A percentile compares a stretch with the other conserved stretches of the same genome.
These are phyloP conservation scores for Rubia occidens DNA, from an alignment of 305 asterid genomes.

Conservation along the genomic window DNA sequence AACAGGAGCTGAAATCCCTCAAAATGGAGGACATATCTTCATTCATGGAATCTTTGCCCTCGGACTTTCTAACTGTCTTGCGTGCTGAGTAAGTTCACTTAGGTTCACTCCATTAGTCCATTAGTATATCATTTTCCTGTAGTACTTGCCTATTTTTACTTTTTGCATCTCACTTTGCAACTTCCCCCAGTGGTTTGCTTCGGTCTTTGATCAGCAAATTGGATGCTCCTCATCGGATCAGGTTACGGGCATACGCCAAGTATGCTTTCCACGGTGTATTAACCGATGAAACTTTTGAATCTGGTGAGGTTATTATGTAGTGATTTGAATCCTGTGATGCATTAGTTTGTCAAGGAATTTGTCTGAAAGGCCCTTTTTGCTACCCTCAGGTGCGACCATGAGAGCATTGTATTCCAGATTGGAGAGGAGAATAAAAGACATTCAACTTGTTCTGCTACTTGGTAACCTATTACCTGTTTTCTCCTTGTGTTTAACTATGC, in stretches of 20 bases:
- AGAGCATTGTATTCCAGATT: conserved; percentile 26
- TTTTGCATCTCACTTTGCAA: background rate
- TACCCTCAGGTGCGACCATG: conserved; percentile 32
- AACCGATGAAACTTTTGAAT: conserved; percentile 27
- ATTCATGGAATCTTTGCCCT: conserved; percentile 83
- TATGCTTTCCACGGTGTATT: conserved; percentile 59
- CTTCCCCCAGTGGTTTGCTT: conserved; percentile 54
- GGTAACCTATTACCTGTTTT: conserved; percentile 38
- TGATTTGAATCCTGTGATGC: background rate
- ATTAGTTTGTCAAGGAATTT: background rate
- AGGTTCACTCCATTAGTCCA: background rate
- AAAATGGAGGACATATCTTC: conserved; percentile 81
- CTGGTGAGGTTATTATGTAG: conserved; percentile 34
- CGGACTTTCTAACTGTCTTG: conserved; percentile 64
- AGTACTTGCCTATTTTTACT: no score
- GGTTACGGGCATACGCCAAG: conserved; percentile 67
- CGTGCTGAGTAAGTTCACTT: conserved; percentile 59
- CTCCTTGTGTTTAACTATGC: background rate
- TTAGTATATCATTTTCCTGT: background rate
- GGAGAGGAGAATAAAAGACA: conserved; percentile 39
- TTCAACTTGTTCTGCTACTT: conserved; percentile 43
- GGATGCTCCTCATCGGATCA: conserved; percentile 64
- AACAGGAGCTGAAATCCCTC: conserved; percentile 60
- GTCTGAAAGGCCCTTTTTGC: conserved; percentile 6
- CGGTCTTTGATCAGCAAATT: conserved; percentile 78